These are phyloP conservation scores for Suhomyces maxii DNA, from an alignment of 1,139 yeast species.

Conservation along the genomic window DNA sequence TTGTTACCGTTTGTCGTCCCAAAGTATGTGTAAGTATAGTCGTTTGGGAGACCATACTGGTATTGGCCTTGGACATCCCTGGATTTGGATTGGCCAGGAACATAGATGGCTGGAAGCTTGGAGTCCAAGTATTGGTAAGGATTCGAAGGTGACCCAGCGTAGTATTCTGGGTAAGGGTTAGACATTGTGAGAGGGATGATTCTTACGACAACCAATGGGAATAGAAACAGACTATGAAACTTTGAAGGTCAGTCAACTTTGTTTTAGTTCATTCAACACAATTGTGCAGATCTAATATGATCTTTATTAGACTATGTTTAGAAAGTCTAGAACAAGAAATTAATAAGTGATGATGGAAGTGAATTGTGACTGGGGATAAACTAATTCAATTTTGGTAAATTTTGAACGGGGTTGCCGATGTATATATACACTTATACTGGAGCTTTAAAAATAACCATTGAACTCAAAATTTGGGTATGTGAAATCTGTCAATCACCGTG, in stretches of 20 bases:
- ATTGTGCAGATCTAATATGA: not conserved
- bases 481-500: constrained; percentile 8
- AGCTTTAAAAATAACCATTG: not conserved
- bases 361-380: too few relatives aligned
- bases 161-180: constrained; percentile 11
- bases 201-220: too few relatives aligned
- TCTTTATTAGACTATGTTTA: not conserved
- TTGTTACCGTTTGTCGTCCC: not conserved
- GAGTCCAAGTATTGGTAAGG: constrained; percentile 10
- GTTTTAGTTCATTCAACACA: not conserved
- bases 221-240: too few relatives aligned
- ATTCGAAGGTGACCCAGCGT: constrained; percentile 5
- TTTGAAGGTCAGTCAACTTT: not conserved
- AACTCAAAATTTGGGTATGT: not conserved
- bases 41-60: not conserved
- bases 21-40: not conserved
- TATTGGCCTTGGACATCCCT: not conserved
- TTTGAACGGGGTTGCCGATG: not conserved
- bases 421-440: not conserved
- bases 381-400: too few relatives aligned
- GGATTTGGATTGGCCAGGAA: constrained; percentile 6
- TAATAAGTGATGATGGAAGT: too few relatives aligned
- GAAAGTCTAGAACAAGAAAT: too few relatives aligned
- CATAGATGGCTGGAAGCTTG: constrained; percentile 12
- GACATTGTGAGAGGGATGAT: constrained; percentile 5